phyloP scores from a whole-genome alignment of 2,329 filamentous ascomycete species.

The Exserohilum rostratum region DNA sequence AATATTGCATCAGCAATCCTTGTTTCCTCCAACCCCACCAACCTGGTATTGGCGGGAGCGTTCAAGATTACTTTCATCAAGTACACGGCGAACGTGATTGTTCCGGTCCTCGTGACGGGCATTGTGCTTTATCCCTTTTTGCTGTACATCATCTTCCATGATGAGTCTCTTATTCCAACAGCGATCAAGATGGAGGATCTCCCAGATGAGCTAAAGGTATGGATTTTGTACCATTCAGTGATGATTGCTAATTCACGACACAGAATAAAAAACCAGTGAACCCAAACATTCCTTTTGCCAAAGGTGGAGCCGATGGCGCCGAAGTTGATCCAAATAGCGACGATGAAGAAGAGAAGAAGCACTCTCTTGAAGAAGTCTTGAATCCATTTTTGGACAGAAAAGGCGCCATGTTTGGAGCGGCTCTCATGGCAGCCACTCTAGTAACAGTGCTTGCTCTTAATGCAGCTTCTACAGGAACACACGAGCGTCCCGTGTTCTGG shows the following conservation, averaged over 20 bases:
- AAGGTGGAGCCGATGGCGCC: conserved; percentile 61
- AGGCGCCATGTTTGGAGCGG: conserved; percentile 67
- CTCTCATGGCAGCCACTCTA: conserved; percentile 71
- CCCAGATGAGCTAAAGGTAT: conserved; percentile 58
- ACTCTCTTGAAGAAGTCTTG: conserved; percentile 74
- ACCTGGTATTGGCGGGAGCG: conserved; percentile 74
- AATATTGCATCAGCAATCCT: conserved; percentile 78
- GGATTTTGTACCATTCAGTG: neutral
- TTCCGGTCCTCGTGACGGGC: conserved; percentile 71
- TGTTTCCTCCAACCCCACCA: conserved; percentile 79
- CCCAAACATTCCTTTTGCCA: conserved; percentile 72
- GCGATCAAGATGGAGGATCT: conserved; percentile 73
- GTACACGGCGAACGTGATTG: conserved; percentile 79
- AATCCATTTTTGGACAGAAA: conserved; percentile 74
- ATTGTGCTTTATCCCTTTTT: conserved; percentile 73
- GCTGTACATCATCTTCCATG: conserved; percentile 70
- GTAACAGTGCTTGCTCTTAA: conserved; percentile 71
- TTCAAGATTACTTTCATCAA: conserved; percentile 74
- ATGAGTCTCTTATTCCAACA: conserved; percentile 67
- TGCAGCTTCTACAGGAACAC: conserved; percentile 59
- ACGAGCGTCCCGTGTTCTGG: conserved; percentile 67
- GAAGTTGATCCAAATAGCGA: conserved; percentile 54
- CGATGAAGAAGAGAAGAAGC: conserved; percentile 57
- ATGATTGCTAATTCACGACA: neutral
- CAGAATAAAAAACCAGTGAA: conserved; percentile 65